Base-by-base conservation (phyloP, 176 grass and related monocot genomes). In the Aegilops speltoides region DNA sequence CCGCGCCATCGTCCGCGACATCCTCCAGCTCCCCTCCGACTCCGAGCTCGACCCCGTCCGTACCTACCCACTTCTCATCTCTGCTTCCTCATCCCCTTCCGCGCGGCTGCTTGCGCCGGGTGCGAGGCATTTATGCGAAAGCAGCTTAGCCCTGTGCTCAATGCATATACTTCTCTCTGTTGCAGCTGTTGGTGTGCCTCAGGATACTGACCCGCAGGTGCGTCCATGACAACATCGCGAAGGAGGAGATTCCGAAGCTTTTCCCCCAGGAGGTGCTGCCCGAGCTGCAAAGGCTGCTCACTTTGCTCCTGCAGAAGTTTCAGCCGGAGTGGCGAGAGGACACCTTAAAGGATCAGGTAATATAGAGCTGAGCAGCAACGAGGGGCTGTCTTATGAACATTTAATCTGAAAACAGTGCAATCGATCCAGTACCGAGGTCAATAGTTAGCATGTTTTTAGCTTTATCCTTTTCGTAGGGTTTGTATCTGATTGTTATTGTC, bases 271-370 rank as follows among this genome's bases (percentile, higher is more conserved):
- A 95, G 72, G 91, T 95, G 23, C 68, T 70, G 5, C 91, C 93
- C 31, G 91, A 98, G 84, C 23, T 98, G 71, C 93, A 95, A 36
- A 92, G 89, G 80, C 77, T 95, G 82, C 89, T 98, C 73, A 92
- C 91, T 6, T 87, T 98, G 86, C 90, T 98, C 25, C 89, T 98
- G 41, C 93, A 95, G 80, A 98, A 98, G 77, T 98, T 98, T 79
- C 96, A 95, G 71, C 82, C 89, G 7, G 89, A 94, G 50, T 98
- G 96, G 93, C 91, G 82, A 59, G 86, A 88, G 28, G 96, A 95
- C 52, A 85, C 41, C 50, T 68, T 66, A 0, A 97, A 97, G 86
- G 90, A 97, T 86, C 88, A 88, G 89, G 95, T 97, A 84, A 28
- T 33, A 2, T 3, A 57, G 54, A 19, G 6, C 54, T 20, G 50